Percentiles rank a stretch among this genome's conserved stretches.
phyloP scores from a whole-genome alignment of 352 stramenopile genomes.

The Globisporangium polare region DNA sequence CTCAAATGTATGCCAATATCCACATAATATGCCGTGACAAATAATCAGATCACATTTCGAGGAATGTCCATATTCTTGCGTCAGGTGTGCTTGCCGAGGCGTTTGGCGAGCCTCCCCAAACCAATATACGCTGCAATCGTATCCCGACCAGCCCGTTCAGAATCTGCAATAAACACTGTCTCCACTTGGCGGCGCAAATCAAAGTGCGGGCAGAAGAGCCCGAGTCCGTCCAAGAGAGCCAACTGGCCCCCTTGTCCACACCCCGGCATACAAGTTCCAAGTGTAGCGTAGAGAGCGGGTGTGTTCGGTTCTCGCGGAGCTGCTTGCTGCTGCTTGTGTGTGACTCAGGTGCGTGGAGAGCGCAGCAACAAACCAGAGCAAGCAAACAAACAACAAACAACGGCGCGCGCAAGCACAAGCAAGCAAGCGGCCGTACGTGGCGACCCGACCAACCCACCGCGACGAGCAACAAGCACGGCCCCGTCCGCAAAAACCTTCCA shows the following conservation, averaged over 20 bases:
- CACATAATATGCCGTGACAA: too few species aligned
- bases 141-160: too few species aligned
- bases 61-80: too few species aligned
- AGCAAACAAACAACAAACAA: constrained; percentile 7
- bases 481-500: constrained; percentile 6
- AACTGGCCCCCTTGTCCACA: not conserved
- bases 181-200: not conserved
- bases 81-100: too few species aligned
- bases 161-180: not conserved
- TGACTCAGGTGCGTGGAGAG: not conserved
- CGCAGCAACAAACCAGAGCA: not conserved
- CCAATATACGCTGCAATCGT: too few species aligned
- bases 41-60: too few species aligned
- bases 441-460: not conserved
- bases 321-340: constrained; percentile 2
- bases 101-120: not conserved
- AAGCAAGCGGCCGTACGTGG: constrained; percentile 5
- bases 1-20: too few species aligned
- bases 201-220: not conserved
- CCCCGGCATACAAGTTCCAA: not conserved
- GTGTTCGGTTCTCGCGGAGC: not conserved
- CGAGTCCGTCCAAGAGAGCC: not conserved
- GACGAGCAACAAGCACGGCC: not conserved
- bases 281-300: constrained; percentile 1
- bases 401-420: constrained; percentile 2